These are phyloP conservation scores for Paxillus ammoniavirescens DNA, from an alignment of 768 basidiomycete genomes.

Conservation along the genomic window DNA sequence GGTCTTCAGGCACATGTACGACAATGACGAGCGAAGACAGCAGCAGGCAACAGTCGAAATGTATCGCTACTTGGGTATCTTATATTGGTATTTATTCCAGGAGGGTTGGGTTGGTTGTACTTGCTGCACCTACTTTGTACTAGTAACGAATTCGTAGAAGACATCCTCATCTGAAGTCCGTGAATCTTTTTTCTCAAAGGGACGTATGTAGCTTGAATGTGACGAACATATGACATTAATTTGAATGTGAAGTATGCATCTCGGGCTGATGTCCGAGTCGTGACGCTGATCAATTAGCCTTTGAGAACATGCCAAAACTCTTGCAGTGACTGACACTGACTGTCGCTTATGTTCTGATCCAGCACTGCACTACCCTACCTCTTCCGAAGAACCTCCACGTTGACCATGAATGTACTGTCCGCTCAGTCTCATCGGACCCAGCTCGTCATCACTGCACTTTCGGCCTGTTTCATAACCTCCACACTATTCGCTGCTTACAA, in stretches of 20 bases:
- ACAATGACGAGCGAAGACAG: background rate
- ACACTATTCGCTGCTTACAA: slow-evolving; percentile 59
- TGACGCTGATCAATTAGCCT: too few relatives aligned
- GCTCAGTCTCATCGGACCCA: slow-evolving; percentile 58
- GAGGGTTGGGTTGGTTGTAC: background rate
- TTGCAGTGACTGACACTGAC: too few relatives aligned
- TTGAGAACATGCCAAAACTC: background rate
- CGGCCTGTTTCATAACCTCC: slow-evolving; percentile 62
- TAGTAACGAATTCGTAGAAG: too few relatives aligned
- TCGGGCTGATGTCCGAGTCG: too few relatives aligned
- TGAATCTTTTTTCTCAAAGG: too few relatives aligned
- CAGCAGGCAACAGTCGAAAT: slow-evolving; percentile 6
- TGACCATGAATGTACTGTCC: slow-evolving; percentile 22
- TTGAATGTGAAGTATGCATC: too few relatives aligned
- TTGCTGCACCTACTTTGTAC: background rate
- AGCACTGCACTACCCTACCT: too few relatives aligned
- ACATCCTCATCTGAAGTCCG: background rate
- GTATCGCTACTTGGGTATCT: slow-evolving; percentile 25
- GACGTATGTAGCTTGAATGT: too few relatives aligned
- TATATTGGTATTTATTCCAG: slow-evolving; percentile 28
- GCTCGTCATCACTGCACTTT: slow-evolving; percentile 62
- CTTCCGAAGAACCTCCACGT: background rate
- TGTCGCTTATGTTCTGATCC: too few relatives aligned
- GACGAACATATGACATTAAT: too few relatives aligned
- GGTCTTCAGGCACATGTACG: background rate